Evolutionary conservation across 1,284 basidiomycete species (phyloP), one percentile per base, ranked within the genome.

Genomic region (Marasmius oreades): DNA sequence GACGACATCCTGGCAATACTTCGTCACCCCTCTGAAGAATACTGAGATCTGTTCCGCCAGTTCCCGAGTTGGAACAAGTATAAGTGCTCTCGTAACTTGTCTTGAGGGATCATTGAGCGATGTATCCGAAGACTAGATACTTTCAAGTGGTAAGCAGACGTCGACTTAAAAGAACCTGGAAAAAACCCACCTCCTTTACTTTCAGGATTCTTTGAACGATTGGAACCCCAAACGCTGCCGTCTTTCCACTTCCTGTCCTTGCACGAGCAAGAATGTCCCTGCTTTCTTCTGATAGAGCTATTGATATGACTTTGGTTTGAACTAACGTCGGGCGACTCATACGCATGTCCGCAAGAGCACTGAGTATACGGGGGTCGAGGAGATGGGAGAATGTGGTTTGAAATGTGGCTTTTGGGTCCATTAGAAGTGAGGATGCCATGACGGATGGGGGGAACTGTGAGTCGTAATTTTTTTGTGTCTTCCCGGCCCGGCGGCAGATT

Each of bases 201-300:
- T 81, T 84, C 52, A 99, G 68, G 31, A 99, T 87, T 69, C 93
- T 95, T 69, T 99, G 96, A 0, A 94, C 76, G 16, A 95, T 73
- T 0, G 97, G 96, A 4, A 99, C 82, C 61, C 88, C 93, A 70
- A 99, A 99, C 2, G 97, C 95, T 1, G 93, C 92, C 0, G 97
- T 99, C 78, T 99, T 99, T 47, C 97, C 97, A 57, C 92, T 95
- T 12, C 97, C 97, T 1, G 97, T 99, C 36, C 93, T 83, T 3
- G 97, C 95, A 33, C 93, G 82, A 5, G 95, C 96, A 23, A 99
- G 82, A 54, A 99, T 91, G 72, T 99, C 97, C 51, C 87, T 85
- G 61, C 90, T 88, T 70, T 95, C 92, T 26, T 42, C 39, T 20
- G 39, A 42, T 42, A 99, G 81, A 0, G 92, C 93, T 23, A 94